Evolutionary conservation across 2,329 filamentous ascomycete species (phyloP), one percentile per base, ranked within the genome.

Genomic region (Zymoseptoria ardabiliae): DNA sequence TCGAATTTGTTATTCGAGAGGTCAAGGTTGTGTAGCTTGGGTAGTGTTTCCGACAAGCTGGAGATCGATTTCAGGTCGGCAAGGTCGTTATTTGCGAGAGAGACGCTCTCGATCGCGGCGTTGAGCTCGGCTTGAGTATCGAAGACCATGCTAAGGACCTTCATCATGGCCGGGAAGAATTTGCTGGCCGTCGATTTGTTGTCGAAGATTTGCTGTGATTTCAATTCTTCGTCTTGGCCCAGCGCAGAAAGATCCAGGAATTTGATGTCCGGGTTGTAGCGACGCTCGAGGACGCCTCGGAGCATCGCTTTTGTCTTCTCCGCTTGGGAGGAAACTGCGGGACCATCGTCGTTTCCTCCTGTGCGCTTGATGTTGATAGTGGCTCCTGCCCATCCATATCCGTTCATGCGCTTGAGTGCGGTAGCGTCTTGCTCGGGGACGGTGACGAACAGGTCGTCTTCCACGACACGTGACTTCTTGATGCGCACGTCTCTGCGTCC

Each of bases 111-210:
- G 54, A 99, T 87, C 4, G 88, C 87, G 53, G 91, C 87, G 54
- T 85, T 83, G 73, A 92, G 92, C 54, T 88, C 86, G 61, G 87
- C 80, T 11, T 82, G 71, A 2, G 82, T 86, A 65, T 87, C 86
- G 77, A 96, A 96, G 19, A 88, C 82, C 61, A 84, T 78, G 56
- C 95, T 86, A 72, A 90, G 91, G 53, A 97, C 86, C 60, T 85
- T 85, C 89, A 97, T 96, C 62, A 97, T 80, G 1, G 90, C 93
- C 56, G 89, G 90, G 76, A 97, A 97, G 63, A 96, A 89, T 73
- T 97, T 99, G 63, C 88, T 83, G 52, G 89, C 85, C 1, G 86
- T 86, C 3, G 87, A 85, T 60, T 82, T 83, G 60, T 79, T 84
- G 62, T 85, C 82, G 71, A 96, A 91, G 69, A 93, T 88, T 45